These are phyloP conservation scores for Fusarium sterilihyphosum DNA, from an alignment of 2,329 filamentous ascomycete genomes.

Conservation along the genomic window DNA sequence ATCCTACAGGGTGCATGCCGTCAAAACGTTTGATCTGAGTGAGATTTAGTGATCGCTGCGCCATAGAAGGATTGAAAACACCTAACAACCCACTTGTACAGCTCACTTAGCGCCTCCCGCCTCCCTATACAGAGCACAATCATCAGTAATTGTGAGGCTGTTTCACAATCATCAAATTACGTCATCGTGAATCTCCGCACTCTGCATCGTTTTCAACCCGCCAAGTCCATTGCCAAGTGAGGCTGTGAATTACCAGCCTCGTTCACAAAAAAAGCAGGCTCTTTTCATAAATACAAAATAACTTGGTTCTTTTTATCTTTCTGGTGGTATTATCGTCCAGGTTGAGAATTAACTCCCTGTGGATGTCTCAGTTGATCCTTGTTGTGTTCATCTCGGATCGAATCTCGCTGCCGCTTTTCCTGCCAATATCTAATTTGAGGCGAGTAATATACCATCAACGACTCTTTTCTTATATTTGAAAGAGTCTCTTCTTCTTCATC, in stretches of 20 bases:
- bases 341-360: background rate
- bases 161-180: background rate
- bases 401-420: constrained; percentile 15
- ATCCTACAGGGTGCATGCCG: background rate
- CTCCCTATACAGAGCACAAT: background rate
- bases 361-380: constrained; percentile 29
- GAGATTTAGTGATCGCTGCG: background rate
- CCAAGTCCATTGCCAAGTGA: background rate
- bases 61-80: background rate
- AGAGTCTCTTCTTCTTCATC: background rate
- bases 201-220: background rate
- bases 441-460: background rate
- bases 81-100: background rate
- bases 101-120: background rate
- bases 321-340: background rate
- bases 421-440: constrained; percentile 1
- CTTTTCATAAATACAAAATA: background rate
- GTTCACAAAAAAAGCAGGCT: background rate
- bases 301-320: background rate
- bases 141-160: background rate
- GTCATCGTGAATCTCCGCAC: background rate
- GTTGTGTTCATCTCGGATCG: constrained; percentile 27
- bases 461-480: background rate
- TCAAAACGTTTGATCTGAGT: background rate
- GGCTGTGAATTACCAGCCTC: background rate